Percentiles rank a stretch among this genome's conserved stretches.
These are phyloP conservation scores for Neurospora cerealis DNA, from an alignment of 495 filamentous ascomycete genomes.

Conservation along the genomic window DNA sequence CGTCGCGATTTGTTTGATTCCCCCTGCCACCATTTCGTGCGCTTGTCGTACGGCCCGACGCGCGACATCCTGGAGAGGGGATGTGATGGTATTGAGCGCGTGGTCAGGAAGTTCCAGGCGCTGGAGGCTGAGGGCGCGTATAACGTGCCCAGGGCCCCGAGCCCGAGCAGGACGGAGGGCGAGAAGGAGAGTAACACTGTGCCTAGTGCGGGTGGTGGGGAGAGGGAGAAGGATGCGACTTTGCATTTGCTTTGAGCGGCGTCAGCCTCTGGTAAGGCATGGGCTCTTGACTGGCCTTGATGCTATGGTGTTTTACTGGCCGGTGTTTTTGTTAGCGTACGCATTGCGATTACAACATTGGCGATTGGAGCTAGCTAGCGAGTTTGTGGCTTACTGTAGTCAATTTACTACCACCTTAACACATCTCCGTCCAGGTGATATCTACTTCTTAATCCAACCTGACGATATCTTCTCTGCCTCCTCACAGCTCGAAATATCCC, in stretches of 20 bases:
- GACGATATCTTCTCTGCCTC: neutral
- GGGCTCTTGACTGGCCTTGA: neutral
- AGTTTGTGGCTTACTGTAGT: neutral
- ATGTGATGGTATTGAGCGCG: constrained; percentile 80
- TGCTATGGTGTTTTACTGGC: neutral
- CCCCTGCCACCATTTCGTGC: constrained; percentile 92
- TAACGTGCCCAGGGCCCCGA: neutral
- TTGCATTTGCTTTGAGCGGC: neutral
- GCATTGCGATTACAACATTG: neutral
- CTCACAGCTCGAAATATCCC: neutral
- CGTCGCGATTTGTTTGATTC: constrained; percentile 86
- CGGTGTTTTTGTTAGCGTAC: neutral
- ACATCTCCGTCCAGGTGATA: neutral
- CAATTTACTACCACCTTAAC: neutral
- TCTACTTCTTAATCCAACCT: neutral
- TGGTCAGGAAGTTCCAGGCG: constrained; percentile 31
- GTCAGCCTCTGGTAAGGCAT: neutral
- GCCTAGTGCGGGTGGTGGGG: neutral
- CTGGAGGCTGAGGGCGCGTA: neutral
- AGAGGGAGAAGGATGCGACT: neutral
- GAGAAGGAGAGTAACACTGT: neutral
- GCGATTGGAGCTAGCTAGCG: neutral
- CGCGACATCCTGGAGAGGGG: constrained; percentile 82
- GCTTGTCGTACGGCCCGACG: constrained; percentile 81
- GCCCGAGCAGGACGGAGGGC: neutral